These are phyloP conservation scores for Cajanus cajan DNA, from an alignment of 306 rosid genomes.

Conservation along the genomic window DNA sequence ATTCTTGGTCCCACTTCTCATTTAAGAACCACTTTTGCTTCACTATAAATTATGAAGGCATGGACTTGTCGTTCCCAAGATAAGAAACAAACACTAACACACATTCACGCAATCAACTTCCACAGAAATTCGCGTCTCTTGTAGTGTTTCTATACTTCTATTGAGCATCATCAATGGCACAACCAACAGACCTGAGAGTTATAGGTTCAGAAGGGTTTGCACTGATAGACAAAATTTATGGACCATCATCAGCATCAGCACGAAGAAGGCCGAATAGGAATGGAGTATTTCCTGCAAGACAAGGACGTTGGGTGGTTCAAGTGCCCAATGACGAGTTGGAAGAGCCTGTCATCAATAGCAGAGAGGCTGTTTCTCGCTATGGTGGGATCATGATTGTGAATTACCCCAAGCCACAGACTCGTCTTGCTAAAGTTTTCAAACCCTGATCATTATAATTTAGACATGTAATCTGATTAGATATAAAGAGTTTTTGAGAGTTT, in stretches of 20 bases:
- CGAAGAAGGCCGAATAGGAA: not conserved
- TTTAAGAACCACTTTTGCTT: not conserved
- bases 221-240: not conserved
- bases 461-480: too few relatives aligned
- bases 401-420: not conserved
- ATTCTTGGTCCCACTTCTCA: not conserved
- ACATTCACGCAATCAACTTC: not conserved
- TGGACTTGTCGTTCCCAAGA: not conserved
- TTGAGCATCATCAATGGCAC: not conserved
- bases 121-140: not conserved
- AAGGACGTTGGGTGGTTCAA: not conserved
- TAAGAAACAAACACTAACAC: not conserved
- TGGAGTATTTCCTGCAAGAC: not conserved
- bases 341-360: not conserved
- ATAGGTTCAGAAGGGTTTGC: not conserved
- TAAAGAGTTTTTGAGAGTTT: too few relatives aligned
- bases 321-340: slow-evolving; percentile 4
- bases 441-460: not conserved
- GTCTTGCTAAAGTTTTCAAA: not conserved
- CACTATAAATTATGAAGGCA: not conserved
- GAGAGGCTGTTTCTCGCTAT: not conserved
- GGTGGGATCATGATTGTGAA: not conserved
- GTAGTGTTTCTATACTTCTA: not conserved
- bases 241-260: not conserved
- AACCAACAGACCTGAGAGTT: not conserved